Conservation (phyloP, 345 rosid species). For the Melastoma malabathricum region DNA sequence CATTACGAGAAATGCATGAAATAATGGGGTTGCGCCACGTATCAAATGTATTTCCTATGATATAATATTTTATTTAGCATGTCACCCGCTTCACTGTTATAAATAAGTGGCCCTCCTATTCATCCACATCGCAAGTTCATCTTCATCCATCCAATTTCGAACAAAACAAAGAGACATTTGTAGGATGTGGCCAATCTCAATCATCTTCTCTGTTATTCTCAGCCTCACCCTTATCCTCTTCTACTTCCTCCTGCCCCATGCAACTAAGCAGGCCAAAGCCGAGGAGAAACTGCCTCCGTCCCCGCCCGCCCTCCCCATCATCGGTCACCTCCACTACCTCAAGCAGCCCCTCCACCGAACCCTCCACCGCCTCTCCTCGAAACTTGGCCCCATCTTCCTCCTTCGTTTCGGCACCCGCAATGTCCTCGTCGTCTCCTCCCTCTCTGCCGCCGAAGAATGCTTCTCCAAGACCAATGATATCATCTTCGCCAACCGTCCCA, state of each 20-base stretch:
- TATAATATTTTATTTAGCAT: too few species aligned
- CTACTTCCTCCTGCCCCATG: conserved; percentile 1
- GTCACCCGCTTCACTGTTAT: too few species aligned
- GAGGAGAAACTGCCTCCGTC: conserved; percentile 21
- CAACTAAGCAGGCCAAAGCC: neutral
- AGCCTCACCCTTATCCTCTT: neutral
- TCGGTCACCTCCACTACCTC: conserved; percentile 32
- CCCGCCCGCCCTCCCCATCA: conserved; percentile 17
- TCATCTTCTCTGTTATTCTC: too few species aligned
- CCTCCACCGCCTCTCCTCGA: conserved; percentile 18
- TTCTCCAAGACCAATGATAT: conserved; percentile 32
- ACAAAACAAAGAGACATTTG: too few species aligned
- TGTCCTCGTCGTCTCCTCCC: conserved; percentile 24
- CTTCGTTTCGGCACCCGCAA: conserved; percentile 30
- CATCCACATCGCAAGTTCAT: too few species aligned
- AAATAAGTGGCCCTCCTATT: too few species aligned
- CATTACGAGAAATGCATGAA: too few species aligned
- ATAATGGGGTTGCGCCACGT: too few species aligned
- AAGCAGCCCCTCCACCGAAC: conserved; percentile 18
- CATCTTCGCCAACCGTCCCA: conserved; percentile 33
- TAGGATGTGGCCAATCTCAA: too few species aligned
- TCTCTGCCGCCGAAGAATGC: conserved; percentile 29
- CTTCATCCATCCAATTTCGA: too few species aligned
- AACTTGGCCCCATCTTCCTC: conserved; percentile 27
- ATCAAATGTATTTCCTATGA: too few species aligned